Evolutionary conservation across 306 rosid genomes (phyloP).

Genomic region (Carpinus fangiana): DNA sequence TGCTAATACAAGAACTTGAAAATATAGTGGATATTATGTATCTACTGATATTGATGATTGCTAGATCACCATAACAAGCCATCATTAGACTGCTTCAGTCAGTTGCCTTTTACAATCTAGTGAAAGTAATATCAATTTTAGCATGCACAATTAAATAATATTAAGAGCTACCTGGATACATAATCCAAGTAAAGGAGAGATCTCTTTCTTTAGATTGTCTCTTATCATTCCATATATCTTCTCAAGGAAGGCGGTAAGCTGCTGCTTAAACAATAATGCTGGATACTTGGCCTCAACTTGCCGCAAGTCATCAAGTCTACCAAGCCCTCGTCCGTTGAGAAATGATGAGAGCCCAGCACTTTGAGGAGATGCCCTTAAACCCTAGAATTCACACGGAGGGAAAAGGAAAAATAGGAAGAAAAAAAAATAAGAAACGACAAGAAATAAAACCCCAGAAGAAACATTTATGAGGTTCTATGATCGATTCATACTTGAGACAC

Average conservation of each 20-base stretch:
- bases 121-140: not conserved
- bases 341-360: conserved; percentile 89
- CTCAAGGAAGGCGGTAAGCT: conserved; percentile 98
- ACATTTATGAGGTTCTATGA: conserved; percentile 22
- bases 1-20: not conserved
- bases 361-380: conserved; percentile 92
- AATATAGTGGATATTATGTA: not conserved
- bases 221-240: conserved; percentile 98
- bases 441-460: conserved; percentile 8
- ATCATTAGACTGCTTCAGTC: conserved; percentile 4
- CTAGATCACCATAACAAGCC: not conserved
- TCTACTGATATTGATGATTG: not conserved
- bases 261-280: conserved; percentile 95
- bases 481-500: conserved; percentile 87
- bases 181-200: conserved; percentile 92
- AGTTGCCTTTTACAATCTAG: conserved; percentile 1
- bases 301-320: conserved; percentile 87
- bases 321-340: conserved; percentile 85
- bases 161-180: conserved; percentile 81
- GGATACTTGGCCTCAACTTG: conserved; percentile 99
- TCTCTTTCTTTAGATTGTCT: conserved; percentile 96
- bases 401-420: conserved; percentile 24
- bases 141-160: not conserved
- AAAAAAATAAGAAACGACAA: conserved; percentile 12
- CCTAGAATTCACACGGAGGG: conserved; percentile 49